Percentiles rank a stretch among this genome's conserved stretches.
Evolutionary conservation across 2,329 filamentous ascomycete species (phyloP).

Genomic region (Hymenoscyphus linearis): DNA sequence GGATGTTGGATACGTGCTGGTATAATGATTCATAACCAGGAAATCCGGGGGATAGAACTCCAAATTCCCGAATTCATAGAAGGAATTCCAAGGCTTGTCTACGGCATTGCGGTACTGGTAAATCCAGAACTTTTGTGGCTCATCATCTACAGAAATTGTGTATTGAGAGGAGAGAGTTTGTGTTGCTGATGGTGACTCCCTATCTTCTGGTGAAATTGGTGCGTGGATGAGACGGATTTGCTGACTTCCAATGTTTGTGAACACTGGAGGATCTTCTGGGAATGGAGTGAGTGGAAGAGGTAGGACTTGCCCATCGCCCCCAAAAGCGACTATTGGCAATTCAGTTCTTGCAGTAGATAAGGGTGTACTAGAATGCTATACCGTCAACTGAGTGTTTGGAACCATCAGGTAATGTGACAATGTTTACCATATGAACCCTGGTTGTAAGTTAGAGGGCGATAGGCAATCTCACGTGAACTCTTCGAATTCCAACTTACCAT

Average conservation of each 20-base stretch:
- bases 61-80: conserved; percentile 60
- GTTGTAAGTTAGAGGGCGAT: background rate
- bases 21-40: conserved; percentile 52
- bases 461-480: background rate
- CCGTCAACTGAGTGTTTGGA: conserved; percentile 49
- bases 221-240: conserved; percentile 49
- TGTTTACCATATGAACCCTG: conserved; percentile 55
- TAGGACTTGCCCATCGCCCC: conserved; percentile 53
- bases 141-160: background rate
- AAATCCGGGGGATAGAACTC: conserved; percentile 61
- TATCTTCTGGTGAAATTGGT: conserved; percentile 41
- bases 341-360: background rate
- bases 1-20: conserved; percentile 48
- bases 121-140: conserved; percentile 49
- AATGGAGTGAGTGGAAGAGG: conserved; percentile 49
- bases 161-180: background rate
- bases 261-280: conserved; percentile 5
- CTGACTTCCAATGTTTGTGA: conserved; percentile 45
- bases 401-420: conserved; percentile 47
- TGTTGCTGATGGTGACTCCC: conserved; percentile 29
- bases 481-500: conserved; percentile 19
- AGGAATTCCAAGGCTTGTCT: conserved; percentile 49
- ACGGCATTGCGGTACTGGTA: conserved; percentile 52
- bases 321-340: conserved; percentile 46
- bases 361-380: background rate